Conservation (phyloP, 495 filamentous ascomycete species). For the Tuber microsphaerosporum region DNA sequence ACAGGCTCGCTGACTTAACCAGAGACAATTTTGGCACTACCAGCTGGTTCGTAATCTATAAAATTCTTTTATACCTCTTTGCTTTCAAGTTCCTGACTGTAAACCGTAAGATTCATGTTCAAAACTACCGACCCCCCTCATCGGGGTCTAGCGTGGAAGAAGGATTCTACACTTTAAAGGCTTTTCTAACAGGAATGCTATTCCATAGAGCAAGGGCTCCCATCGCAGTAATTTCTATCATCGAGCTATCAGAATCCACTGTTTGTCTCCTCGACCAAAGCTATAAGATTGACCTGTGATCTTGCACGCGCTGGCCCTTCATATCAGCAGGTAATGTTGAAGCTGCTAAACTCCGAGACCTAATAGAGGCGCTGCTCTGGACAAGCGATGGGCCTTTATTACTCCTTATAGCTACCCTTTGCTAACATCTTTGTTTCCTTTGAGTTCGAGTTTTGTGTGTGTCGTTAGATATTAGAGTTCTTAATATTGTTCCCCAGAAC, state of each 20-base stretch:
- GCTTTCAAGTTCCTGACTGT: background rate
- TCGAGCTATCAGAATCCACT: background rate
- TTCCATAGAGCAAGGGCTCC: background rate
- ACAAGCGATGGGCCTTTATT: background rate
- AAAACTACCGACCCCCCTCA: background rate
- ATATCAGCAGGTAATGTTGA: background rate
- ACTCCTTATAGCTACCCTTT: background rate
- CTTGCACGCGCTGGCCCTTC: background rate
- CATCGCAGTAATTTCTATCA: background rate
- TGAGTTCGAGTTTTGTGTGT: background rate
- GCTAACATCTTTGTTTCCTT: background rate
- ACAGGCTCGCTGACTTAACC: background rate
- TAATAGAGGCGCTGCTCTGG: background rate
- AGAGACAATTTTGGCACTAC: background rate
- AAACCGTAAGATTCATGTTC: background rate
- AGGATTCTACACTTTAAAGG: background rate
- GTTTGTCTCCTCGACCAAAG: background rate
- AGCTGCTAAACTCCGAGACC: background rate
- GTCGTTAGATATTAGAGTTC: conserved; percentile 4
- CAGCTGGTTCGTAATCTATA: background rate
- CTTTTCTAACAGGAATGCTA: background rate
- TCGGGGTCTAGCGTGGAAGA: background rate
- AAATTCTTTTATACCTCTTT: background rate
- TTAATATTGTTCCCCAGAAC: conserved; percentile 32
- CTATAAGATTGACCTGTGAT: background rate